Evolutionary conservation across 2,329 filamentous ascomycete genomes (phyloP).

Genomic region (Lojkania enalia): DNA sequence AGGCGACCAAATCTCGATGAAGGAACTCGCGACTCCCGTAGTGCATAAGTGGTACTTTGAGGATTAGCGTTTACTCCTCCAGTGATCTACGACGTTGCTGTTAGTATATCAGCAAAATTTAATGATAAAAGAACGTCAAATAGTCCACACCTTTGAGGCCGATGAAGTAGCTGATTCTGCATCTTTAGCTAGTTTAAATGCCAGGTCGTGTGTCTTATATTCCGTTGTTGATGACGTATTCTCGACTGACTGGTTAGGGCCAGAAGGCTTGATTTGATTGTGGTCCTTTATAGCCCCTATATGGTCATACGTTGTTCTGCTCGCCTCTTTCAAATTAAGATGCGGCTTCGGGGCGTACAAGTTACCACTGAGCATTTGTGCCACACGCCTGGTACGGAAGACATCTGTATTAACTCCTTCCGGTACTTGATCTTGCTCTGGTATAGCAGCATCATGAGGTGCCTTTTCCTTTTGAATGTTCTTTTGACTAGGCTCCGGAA

Average conservation of each 20-base stretch:
- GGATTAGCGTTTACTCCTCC: constrained; percentile 28
- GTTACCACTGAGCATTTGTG: constrained; percentile 57
- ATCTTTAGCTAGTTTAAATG: constrained; percentile 52
- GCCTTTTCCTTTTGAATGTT: constrained; percentile 22
- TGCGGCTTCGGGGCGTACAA: constrained; percentile 38
- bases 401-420: constrained; percentile 64
- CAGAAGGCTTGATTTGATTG: constrained; percentile 26
- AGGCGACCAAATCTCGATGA: constrained; percentile 83
- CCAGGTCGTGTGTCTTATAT: constrained; percentile 51
- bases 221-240: constrained; percentile 12
- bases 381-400: constrained; percentile 64
- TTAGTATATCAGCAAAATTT: constrained; percentile 52
- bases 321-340: constrained; percentile 38
- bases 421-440: constrained; percentile 52
- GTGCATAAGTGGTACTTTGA: constrained; percentile 60
- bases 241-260: constrained; percentile 10
- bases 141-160: constrained; percentile 29
- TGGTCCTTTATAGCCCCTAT: constrained; percentile 41
- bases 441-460: constrained; percentile 32
- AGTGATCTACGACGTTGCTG: constrained; percentile 43
- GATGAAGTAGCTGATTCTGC: constrained; percentile 34
- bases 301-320: constrained; percentile 43
- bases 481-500: constrained; percentile 26
- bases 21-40: constrained; percentile 88
- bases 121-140: neutral